A percentile compares a stretch with the other conserved stretches of the same genome.
phyloP scores from a whole-genome alignment of 192 early-diverging fungal species.

The Podila epicladia region DNA sequence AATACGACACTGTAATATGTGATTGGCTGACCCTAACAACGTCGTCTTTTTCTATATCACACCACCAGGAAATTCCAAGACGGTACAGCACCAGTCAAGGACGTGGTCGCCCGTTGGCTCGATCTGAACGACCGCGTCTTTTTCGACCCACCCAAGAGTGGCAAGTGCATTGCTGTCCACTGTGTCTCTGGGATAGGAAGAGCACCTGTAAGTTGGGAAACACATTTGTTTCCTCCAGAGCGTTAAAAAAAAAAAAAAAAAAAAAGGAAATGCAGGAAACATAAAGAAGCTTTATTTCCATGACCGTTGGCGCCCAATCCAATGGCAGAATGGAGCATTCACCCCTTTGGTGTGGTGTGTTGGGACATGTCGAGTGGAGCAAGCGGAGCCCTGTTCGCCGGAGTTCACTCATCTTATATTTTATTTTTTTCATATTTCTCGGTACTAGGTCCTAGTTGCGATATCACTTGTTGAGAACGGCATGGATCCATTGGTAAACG shows the following conservation, averaged over 20 bases:
- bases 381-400: too few relatives aligned
- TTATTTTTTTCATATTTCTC: not conserved
- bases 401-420: not conserved
- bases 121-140: constrained; percentile 45
- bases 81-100: constrained; percentile 65
- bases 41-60: not conserved
- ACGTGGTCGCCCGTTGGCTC: constrained; percentile 53
- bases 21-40: not conserved
- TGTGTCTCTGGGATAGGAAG: constrained; percentile 84
- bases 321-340: not conserved
- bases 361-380: too few relatives aligned
- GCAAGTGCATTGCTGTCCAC: constrained; percentile 63
- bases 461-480: constrained; percentile 79
- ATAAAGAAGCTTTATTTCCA: too few relatives aligned
- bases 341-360: too few relatives aligned
- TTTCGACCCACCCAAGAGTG: constrained; percentile 18
- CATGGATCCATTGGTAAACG: constrained; percentile 71
- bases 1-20: not conserved
- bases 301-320: too few relatives aligned
- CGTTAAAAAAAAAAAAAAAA: not conserved
- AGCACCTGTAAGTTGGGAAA: constrained; percentile 66
- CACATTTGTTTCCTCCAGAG: not conserved
- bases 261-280: too few relatives aligned
- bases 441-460: constrained; percentile 65
- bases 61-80: constrained; percentile 66